Evolutionary conservation across 148 eudicot species (phyloP).

Genomic region (Persicaria maculosa): DNA sequence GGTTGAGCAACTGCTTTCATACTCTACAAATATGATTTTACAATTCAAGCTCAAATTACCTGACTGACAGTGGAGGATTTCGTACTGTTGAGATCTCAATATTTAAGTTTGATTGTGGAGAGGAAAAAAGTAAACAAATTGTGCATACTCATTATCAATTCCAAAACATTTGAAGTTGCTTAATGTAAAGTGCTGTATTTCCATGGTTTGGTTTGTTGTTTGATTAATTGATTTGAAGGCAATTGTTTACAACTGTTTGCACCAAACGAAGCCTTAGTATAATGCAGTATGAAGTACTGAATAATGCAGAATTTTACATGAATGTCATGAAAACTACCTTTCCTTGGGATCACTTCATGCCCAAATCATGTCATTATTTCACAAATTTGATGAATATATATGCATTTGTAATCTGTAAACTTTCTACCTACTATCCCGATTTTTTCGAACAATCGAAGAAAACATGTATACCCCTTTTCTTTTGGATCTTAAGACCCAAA

Average conservation of each 20-base stretch:
- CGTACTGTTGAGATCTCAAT: neutral
- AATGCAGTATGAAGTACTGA: neutral
- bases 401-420: neutral
- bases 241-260: too few species aligned
- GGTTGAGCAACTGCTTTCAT: too few species aligned
- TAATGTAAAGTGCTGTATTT: too few species aligned
- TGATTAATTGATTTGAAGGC: too few species aligned
- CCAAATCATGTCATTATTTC: slow-evolving; percentile 10
- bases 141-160: too few species aligned
- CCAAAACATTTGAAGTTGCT: too few species aligned
- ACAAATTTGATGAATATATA: slow-evolving; percentile 8
- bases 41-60: neutral
- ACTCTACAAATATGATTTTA: neutral
- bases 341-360: neutral
- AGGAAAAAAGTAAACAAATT: too few species aligned
- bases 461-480: neutral
- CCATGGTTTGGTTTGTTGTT: too few species aligned
- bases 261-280: too few species aligned
- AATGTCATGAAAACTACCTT: neutral
- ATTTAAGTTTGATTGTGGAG: neutral
- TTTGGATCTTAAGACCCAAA: neutral
- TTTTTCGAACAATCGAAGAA: neutral
- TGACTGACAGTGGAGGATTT: neutral
- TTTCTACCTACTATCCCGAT: neutral
- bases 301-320: neutral